Conservation (phyloP, 1,284 basidiomycete genomes). For the Sanguinoderma infundibulare region DNA sequence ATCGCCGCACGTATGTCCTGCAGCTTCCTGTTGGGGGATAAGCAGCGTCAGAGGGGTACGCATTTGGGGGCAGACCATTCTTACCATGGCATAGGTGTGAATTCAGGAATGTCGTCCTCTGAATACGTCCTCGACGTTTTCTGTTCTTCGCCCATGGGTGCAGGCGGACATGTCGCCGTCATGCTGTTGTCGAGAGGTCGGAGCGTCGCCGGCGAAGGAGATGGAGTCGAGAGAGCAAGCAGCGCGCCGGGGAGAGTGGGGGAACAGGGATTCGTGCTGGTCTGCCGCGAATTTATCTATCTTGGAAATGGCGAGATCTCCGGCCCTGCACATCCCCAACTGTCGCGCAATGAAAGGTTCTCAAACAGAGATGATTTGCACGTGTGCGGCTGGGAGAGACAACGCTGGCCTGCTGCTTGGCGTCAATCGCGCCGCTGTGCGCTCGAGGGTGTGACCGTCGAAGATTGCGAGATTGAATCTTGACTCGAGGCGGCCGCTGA, state of each 20-base stretch:
- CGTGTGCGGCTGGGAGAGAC: constrained; percentile 17
- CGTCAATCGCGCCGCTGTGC: constrained; percentile 10
- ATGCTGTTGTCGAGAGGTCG: not conserved
- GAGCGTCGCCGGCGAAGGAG: not conserved
- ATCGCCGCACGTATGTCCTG: constrained; percentile 59
- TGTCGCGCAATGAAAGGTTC: constrained; percentile 22
- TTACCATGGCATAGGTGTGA: constrained; percentile 48
- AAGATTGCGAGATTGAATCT: constrained; percentile 1
- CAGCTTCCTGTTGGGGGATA: constrained; percentile 39
- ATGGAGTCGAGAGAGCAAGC: not conserved
- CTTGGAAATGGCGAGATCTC: constrained; percentile 20
- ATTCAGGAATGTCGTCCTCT: constrained; percentile 46
- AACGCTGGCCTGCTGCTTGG: constrained; percentile 2
- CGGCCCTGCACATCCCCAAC: constrained; percentile 19
- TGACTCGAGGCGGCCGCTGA: constrained; percentile 1
- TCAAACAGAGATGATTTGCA: constrained; percentile 20
- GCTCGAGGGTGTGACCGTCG: constrained; percentile 6
- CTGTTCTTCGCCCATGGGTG: not conserved
- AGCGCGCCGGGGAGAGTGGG: not conserved
- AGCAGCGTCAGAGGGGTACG: not conserved
- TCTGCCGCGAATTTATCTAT: constrained; percentile 22
- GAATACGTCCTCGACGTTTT: constrained; percentile 13
- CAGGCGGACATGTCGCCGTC: not conserved
- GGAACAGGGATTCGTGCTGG: not conserved
- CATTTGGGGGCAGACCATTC: not conserved